Evolutionary conservation across 257 asterid genomes (phyloP).

Genomic region (Solanum neorickii): DNA sequence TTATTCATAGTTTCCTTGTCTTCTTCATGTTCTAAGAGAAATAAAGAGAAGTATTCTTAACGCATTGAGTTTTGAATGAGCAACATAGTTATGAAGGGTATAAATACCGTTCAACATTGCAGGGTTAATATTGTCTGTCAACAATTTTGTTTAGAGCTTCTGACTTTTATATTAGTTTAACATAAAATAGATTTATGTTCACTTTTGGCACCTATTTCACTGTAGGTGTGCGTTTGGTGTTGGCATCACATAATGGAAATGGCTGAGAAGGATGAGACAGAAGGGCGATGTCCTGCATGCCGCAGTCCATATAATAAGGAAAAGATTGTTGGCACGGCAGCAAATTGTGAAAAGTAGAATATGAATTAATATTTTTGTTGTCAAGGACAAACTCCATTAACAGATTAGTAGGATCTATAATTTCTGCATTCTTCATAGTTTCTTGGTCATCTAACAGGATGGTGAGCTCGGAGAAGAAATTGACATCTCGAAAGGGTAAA

Average conservation of each 20-base stretch:
- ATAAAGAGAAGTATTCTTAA: neutral
- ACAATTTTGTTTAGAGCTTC: neutral
- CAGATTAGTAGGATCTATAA: neutral
- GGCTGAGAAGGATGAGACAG: conserved; percentile 95
- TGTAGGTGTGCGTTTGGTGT: conserved; percentile 95
- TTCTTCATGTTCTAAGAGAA: neutral
- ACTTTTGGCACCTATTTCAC: neutral
- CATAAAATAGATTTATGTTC: neutral
- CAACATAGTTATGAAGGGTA: neutral
- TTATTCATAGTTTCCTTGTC: neutral
- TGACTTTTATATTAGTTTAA: neutral
- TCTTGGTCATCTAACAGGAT: conserved; percentile 34
- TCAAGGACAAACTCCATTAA: neutral
- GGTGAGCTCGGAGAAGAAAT: conserved; percentile 59
- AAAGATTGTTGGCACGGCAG: conserved; percentile 75
- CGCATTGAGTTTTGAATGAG: neutral
- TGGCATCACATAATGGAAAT: conserved; percentile 98
- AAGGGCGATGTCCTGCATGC: conserved; percentile 98
- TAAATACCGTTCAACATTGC: neutral
- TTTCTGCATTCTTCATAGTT: conserved; percentile 1
- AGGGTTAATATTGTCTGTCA: neutral
- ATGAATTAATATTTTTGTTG: neutral
- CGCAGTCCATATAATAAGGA: conserved; percentile 95
- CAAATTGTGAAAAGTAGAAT: conserved; percentile 63
- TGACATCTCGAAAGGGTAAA: conserved; percentile 63